Evolutionary conservation across 495 filamentous ascomycete genomes (phyloP).

Genomic region (Cenococcum geophilum): DNA sequence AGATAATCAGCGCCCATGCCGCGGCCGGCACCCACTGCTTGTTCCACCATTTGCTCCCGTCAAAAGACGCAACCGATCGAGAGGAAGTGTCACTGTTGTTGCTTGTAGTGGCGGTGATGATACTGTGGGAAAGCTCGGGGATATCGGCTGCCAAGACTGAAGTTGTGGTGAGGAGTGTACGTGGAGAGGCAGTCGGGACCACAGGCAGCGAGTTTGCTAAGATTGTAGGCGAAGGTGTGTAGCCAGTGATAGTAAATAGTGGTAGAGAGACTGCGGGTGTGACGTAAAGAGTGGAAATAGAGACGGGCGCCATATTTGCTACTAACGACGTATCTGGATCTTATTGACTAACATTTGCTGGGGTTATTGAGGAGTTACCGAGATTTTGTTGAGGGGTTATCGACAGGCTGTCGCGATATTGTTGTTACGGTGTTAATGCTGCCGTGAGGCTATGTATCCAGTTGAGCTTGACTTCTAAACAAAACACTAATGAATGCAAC

Average conservation of each 20-base stretch:
- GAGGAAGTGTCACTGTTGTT: background rate
- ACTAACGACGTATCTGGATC: background rate
- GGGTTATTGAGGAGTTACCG: background rate
- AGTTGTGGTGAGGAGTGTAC: background rate
- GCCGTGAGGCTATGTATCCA: too few relatives aligned
- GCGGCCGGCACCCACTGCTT: background rate
- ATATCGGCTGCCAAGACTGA: background rate
- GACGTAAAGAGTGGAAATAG: background rate
- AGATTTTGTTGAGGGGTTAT: background rate
- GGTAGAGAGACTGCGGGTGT: background rate
- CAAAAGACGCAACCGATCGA: background rate
- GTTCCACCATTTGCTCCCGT: background rate
- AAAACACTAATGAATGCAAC: too few relatives aligned
- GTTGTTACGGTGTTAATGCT: too few relatives aligned
- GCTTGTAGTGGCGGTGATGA: background rate
- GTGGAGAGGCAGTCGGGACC: background rate
- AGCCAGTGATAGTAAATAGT: background rate
- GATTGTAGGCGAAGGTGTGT: background rate
- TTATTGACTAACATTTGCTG: background rate
- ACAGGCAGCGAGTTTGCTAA: background rate
- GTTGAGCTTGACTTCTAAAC: too few relatives aligned
- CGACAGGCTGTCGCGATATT: too few relatives aligned
- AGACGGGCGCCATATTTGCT: background rate
- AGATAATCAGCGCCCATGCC: background rate
- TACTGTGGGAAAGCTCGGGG: background rate